A percentile compares a stretch with the other conserved stretches of the same genome.
phyloP scores from a whole-genome alignment of 257 asterid genomes.

The Solanum boliviense region DNA sequence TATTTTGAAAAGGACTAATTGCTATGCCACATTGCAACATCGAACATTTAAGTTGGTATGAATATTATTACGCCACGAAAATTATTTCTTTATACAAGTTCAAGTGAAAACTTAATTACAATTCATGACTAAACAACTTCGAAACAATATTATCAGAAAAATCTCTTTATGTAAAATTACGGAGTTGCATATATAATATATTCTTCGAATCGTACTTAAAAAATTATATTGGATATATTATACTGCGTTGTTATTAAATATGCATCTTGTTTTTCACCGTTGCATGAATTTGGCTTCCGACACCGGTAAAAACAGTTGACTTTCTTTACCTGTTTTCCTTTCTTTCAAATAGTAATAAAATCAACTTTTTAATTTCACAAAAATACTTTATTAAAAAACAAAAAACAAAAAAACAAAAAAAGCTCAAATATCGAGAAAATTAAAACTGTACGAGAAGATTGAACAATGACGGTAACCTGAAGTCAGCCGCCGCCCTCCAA shows the following conservation, averaged over 20 bases:
- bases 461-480: conserved; percentile 28
- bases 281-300: conserved; percentile 2
- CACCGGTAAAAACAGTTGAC: neutral
- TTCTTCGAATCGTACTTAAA: accelerated
- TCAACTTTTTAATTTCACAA: neutral
- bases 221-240: accelerated
- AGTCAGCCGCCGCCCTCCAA: conserved; percentile 48
- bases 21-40: neutral
- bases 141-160: accelerated
- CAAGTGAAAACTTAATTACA: neutral
- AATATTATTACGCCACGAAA: neutral
- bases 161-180: accelerated
- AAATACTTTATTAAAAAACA: neutral
- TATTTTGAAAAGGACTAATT: neutral
- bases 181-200: accelerated
- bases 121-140: neutral
- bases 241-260: neutral
- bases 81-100: neutral
- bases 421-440: conserved; percentile 3
- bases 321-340: neutral
- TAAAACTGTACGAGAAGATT: neutral
- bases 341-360: neutral
- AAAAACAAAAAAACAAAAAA: neutral
- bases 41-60: neutral
- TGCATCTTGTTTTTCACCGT: neutral